These are phyloP conservation scores for Triglochin maritima DNA, from an alignment of 106 monocot species.

Conservation along the genomic window DNA sequence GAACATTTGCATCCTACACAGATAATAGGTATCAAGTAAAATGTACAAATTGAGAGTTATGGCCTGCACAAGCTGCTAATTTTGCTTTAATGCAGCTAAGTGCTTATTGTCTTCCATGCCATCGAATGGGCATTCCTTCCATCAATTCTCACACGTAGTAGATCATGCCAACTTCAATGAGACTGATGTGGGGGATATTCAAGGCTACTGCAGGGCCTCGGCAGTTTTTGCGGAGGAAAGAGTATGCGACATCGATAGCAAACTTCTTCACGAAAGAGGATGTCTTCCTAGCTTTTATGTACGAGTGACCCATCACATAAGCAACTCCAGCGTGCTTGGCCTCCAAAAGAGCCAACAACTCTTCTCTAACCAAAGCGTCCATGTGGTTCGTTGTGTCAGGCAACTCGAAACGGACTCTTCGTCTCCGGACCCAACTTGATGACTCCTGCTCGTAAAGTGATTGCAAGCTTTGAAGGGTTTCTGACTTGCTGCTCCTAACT, in stretches of 20 bases:
- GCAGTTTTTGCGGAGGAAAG: constrained; percentile 71
- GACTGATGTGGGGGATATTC: constrained; percentile 73
- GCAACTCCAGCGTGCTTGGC: constrained; percentile 72
- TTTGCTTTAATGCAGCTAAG: not conserved
- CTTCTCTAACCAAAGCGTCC: constrained; percentile 44
- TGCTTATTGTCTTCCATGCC: not conserved
- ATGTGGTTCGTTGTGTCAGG: constrained; percentile 9
- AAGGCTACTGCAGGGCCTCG: constrained; percentile 64
- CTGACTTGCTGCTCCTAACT: constrained; percentile 46
- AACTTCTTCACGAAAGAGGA: constrained; percentile 71
- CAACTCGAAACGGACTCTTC: constrained; percentile 51
- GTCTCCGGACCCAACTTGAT: constrained; percentile 21
- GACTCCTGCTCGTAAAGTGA: constrained; percentile 51
- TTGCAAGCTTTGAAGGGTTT: constrained; percentile 42
- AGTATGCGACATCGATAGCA: constrained; percentile 59
- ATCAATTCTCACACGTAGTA: constrained; percentile 51
- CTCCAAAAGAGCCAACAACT: constrained; percentile 39
- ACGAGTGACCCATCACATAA: constrained; percentile 69
- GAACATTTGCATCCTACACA: no score
- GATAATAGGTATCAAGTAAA: not conserved
- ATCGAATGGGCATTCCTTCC: not conserved
- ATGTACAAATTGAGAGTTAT: not conserved
- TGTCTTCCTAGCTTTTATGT: constrained; percentile 56
- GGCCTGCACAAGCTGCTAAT: not conserved
- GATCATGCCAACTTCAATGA: constrained; percentile 81